A percentile compares a stretch with the other conserved stretches of the same genome.
Evolutionary conservation across 1,139 yeast species (phyloP).

Genomic region (Trichomonascaceae sp.): DNA sequence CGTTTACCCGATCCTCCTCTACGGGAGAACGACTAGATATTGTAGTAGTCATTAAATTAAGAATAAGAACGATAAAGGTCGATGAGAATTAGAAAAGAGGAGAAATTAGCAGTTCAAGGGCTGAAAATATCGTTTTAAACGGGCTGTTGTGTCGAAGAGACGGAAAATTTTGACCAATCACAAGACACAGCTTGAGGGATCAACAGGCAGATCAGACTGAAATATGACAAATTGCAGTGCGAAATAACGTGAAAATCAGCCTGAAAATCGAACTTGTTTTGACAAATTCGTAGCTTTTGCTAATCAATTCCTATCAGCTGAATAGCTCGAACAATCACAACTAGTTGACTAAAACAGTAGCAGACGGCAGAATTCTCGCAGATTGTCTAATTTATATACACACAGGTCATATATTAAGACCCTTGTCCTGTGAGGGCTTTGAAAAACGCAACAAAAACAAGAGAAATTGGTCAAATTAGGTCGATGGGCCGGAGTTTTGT

Average conservation of each 20-base stretch:
- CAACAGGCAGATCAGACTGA: background rate
- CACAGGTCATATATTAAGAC: background rate
- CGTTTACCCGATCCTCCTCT: conserved; percentile 20
- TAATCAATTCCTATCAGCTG: background rate
- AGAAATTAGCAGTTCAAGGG: background rate
- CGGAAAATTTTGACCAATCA: background rate
- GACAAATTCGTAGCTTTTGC: background rate
- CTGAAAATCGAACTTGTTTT: background rate
- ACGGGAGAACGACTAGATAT: conserved; percentile 1
- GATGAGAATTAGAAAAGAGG: background rate
- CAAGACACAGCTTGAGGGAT: background rate
- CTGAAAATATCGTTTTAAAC: background rate
- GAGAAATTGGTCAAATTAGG: background rate
- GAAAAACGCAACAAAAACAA: background rate
- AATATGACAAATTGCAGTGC: background rate
- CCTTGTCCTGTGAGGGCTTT: background rate
- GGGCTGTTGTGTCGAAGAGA: background rate
- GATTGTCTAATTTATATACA: background rate
- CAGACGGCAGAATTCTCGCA: background rate
- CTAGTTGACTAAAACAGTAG: background rate
- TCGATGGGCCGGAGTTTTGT: background rate
- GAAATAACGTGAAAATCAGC: background rate
- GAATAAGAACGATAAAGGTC: background rate
- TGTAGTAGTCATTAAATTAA: conserved; percentile 3
- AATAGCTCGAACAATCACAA: background rate